Base-by-base conservation (phyloP, 225 moss, liverwort and hornwort genomes). In the Climacium dendroides region DNA sequence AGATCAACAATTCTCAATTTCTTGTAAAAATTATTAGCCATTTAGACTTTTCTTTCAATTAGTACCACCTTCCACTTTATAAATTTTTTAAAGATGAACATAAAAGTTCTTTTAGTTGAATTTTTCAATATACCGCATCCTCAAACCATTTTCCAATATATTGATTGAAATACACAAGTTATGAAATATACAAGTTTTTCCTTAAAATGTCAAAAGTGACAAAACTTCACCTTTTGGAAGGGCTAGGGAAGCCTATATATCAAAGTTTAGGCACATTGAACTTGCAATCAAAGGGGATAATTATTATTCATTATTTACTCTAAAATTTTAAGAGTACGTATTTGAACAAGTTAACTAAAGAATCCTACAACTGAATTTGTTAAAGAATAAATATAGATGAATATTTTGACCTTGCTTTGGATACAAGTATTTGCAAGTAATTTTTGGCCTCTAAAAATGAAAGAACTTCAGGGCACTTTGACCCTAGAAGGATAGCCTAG, bases 331-430 rank as follows among this genome's bases (percentile, higher is more conserved):
- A 5, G 5, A 63, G 4, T 16, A 63, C 4, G 9, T 17, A 34
- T 20, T 3, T 11, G 11, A 66, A n/a, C n/a, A n/a, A 66, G 7
- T n/a, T n/a, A 66, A n/a, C 11, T 4, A n/a, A n/a, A 66, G 19
- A 11, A 20, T 66, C 65, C 1, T 65, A 1, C 1, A 0, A 1
- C 11, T 66, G n/a, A 1, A n/a, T 66, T 66, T n/a, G 37, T 22
- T 4, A 66, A 2, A n/a, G 7, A 37, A 37, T 37, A 66, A 12
- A 66, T 22, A 20, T 12, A 22, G 7, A 37, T 12, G 22, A n/a
- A 37, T 8, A n/a, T 22, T 66, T 37, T 22, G 22, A 12, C 22
- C n/a, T n/a, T 66, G 22, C 0, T 12, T 2, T 65, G 0, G 19
- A 6, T 35, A 19, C 35, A 65, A 19, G 3, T 10, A 65, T 35